Evolutionary conservation across 2,329 filamentous ascomycete genomes (phyloP).

Genomic region (Fusarium burgessii): DNA sequence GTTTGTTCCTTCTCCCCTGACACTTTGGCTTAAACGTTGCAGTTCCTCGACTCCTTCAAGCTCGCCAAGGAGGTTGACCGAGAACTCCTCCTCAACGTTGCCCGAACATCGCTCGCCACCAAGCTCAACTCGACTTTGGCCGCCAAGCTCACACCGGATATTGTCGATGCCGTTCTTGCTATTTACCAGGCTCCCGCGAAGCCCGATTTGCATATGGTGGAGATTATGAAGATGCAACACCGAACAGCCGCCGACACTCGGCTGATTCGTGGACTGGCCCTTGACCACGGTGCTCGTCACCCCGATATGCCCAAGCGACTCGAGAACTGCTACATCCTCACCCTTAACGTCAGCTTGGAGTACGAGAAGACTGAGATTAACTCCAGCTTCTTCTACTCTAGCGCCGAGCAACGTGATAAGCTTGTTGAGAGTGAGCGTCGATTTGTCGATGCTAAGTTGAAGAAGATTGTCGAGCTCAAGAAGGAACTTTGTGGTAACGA

Average conservation of each 20-base stretch:
- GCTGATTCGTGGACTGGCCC: conserved; percentile 89
- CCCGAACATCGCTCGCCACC: conserved; percentile 92
- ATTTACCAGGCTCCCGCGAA: conserved; percentile 92
- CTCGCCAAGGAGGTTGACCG: conserved; percentile 88
- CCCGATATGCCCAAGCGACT: conserved; percentile 98
- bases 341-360: conserved; percentile 94
- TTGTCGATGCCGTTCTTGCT: conserved; percentile 94
- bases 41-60: conserved; percentile 97
- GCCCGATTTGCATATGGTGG: conserved; percentile 98
- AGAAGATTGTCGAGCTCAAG: conserved; percentile 98
- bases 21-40: conserved; percentile 25
- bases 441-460: conserved; percentile 95
- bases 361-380: conserved; percentile 99
- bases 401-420: conserved; percentile 96
- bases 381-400: conserved; percentile 98
- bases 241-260: conserved; percentile 95
- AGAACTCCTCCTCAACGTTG: conserved; percentile 92
- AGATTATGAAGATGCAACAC: conserved; percentile 99
- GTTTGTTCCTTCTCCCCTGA: conserved; percentile 10
- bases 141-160: conserved; percentile 90
- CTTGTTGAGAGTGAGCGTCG: conserved; percentile 96
- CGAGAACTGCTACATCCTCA: conserved; percentile 95
- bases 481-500: conserved; percentile 96
- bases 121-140: conserved; percentile 93
- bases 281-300: conserved; percentile 96